Conservation (phyloP, 306 rosid species). For the Rosa lucieae region DNA sequence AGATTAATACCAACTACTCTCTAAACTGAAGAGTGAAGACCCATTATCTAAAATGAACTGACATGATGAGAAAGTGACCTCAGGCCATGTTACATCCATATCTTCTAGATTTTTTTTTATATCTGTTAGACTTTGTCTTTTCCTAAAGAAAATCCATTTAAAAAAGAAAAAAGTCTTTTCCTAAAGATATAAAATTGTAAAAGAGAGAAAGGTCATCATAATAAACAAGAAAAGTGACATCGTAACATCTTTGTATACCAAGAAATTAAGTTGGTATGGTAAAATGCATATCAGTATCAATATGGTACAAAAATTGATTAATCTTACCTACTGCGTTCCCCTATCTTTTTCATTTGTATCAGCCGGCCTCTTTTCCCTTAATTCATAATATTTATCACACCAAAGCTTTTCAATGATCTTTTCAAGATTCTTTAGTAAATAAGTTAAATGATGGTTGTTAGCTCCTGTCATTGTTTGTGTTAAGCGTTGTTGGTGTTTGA, state of each 20-base stretch:
- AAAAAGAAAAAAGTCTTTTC: conserved; percentile 5
- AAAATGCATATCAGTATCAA: background rate
- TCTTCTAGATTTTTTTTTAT: conserved; percentile 15
- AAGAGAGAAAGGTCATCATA: background rate
- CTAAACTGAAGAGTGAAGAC: background rate
- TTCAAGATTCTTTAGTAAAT: conserved; percentile 28
- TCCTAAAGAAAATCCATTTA: background rate
- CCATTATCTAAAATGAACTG: conserved; percentile 2
- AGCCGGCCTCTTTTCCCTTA: background rate
- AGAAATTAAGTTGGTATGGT: background rate
- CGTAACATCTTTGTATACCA: conserved; percentile 1
- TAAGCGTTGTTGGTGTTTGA: conserved; percentile 31
- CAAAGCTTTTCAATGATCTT: conserved; percentile 23
- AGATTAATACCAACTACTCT: background rate
- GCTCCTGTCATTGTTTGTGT: conserved; percentile 23
- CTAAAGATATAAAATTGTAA: background rate
- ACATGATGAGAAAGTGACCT: conserved; percentile 28
- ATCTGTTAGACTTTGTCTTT: conserved; percentile 28
- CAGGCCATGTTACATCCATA: conserved; percentile 18
- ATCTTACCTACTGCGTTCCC: conserved; percentile 12
- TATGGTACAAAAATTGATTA: background rate
- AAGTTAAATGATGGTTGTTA: conserved; percentile 10
- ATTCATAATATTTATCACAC: conserved; percentile 8
- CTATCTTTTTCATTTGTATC: conserved; percentile 11
- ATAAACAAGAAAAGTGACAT: conserved; percentile 11